These are phyloP conservation scores for Hirsutella rhossiliensis DNA, from an alignment of 2,329 filamentous ascomycete species.

Conservation along the genomic window DNA sequence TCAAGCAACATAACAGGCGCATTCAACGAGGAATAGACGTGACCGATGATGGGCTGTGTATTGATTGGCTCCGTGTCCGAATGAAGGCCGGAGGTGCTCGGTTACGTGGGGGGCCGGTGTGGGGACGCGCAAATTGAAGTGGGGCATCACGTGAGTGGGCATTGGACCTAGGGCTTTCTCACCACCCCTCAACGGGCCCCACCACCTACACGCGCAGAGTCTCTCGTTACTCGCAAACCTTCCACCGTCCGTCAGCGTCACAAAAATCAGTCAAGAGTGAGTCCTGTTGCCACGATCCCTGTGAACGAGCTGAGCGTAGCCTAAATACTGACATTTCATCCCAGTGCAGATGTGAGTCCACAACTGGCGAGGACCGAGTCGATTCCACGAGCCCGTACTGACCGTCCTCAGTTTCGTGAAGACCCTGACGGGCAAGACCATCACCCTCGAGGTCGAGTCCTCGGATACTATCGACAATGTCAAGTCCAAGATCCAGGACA, in stretches of 20 bases:
- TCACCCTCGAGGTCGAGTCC: constrained; percentile 99
- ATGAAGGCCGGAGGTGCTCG: no score
- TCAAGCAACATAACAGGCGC: background rate
- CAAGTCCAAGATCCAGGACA: constrained; percentile 99
- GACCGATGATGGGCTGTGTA: no score
- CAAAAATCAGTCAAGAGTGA: constrained; percentile 47
- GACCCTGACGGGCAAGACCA: constrained; percentile 99
- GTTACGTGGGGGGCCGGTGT: no score
- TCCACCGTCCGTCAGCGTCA: constrained; percentile 33
- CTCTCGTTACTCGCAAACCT: constrained; percentile 19
- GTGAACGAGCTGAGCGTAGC: background rate
- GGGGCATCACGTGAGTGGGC: constrained; percentile 16
- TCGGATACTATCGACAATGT: constrained; percentile 99
- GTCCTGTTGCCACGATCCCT: constrained; percentile 17
- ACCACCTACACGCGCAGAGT: constrained; percentile 31
- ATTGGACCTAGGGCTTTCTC: constrained; percentile 24
- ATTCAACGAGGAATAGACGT: no score
- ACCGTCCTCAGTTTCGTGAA: constrained; percentile 77
- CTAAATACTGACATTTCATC: constrained; percentile 32
- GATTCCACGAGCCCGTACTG: constrained; percentile 14
- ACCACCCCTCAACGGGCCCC: constrained; percentile 22
- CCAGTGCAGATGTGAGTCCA: constrained; percentile 79
- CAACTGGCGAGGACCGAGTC: constrained; percentile 11
- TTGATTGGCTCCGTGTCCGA: no score
- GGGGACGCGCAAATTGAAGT: background rate